Evolutionary conservation across 768 basidiomycete genomes (phyloP).

Genomic region (Lactarius akahatsu): DNA sequence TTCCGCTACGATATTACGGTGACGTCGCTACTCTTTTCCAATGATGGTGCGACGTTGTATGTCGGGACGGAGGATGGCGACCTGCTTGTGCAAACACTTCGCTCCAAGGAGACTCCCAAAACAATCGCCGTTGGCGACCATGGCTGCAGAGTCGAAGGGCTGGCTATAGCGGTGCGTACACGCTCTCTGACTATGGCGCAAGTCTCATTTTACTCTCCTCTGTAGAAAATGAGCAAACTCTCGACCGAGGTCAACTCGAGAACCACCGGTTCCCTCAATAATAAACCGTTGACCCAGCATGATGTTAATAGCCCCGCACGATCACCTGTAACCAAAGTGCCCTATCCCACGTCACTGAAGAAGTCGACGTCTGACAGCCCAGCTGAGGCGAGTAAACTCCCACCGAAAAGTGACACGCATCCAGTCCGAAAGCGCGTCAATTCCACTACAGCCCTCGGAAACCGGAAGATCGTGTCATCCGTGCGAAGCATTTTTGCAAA

Average conservation of each 20-base stretch:
- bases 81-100: constrained; percentile 61
- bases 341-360: constrained; percentile 7
- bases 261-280: constrained; percentile 33
- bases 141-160: constrained; percentile 48
- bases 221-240: constrained; percentile 29
- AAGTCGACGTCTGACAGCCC: constrained; percentile 21
- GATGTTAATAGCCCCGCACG: constrained; percentile 23
- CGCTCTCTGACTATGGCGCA: background rate
- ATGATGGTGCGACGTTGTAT: constrained; percentile 66
- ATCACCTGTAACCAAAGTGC: constrained; percentile 13
- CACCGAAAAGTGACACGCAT: background rate
- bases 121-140: constrained; percentile 49
- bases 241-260: constrained; percentile 33
- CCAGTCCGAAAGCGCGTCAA: constrained; percentile 27
- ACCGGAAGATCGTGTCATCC: constrained; percentile 22
- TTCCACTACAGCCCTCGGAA: constrained; percentile 27
- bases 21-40: constrained; percentile 65
- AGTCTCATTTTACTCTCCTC: background rate
- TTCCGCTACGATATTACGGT: constrained; percentile 52
- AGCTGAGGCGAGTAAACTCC: constrained; percentile 3
- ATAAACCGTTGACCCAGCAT: constrained; percentile 31
- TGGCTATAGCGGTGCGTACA: constrained; percentile 55
- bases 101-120: constrained; percentile 64
- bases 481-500: constrained; percentile 25
- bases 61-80: constrained; percentile 64